Percentiles rank a stretch among this genome's conserved stretches.
phyloP scores from a whole-genome alignment of 1,284 basidiomycete genomes.

The Phellopilus nigrolimitatus region DNA sequence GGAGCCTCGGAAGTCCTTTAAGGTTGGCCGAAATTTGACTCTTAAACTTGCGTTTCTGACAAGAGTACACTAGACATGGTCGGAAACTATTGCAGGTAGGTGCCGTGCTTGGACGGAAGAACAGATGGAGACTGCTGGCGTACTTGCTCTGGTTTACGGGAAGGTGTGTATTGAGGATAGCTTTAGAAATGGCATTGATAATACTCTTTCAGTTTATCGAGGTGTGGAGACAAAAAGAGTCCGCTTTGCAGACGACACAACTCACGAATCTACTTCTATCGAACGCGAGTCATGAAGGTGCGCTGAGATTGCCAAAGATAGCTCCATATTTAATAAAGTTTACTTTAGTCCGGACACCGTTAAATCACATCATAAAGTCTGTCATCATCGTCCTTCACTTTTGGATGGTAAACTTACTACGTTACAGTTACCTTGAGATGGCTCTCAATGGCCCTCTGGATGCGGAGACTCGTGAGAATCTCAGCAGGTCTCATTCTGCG shows the following conservation, averaged over 20 bases:
- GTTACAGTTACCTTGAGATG: conserved; percentile 72
- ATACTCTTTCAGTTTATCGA: conserved; percentile 61
- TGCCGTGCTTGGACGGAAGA: conserved; percentile 82
- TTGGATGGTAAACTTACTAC: conserved; percentile 1
- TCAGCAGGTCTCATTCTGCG: conserved; percentile 75
- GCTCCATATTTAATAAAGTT: conserved; percentile 7
- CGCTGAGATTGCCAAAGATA: conserved; percentile 22
- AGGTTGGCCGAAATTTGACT: conserved; percentile 28
- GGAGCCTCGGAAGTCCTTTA: conserved; percentile 79
- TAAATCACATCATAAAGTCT: conserved; percentile 74
- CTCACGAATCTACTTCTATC: conserved; percentile 77
- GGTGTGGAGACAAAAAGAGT: conserved; percentile 86
- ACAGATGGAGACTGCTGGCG: conserved; percentile 82
- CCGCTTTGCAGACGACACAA: conserved; percentile 71
- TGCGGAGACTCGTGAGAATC: conserved; percentile 73
- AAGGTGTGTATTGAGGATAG: conserved; percentile 39
- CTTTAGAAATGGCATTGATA: background rate
- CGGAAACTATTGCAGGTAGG: conserved; percentile 70
- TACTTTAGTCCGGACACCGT: conserved; percentile 59
- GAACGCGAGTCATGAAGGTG: conserved; percentile 88
- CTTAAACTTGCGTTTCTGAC: background rate
- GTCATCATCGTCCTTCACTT: conserved; percentile 21
- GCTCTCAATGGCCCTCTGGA: conserved; percentile 80
- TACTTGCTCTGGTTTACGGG: conserved; percentile 81
- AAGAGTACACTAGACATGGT: conserved; percentile 50